phyloP scores from a whole-genome alignment of 2,329 filamentous ascomycete species.

The Cyphellophora europaea region DNA sequence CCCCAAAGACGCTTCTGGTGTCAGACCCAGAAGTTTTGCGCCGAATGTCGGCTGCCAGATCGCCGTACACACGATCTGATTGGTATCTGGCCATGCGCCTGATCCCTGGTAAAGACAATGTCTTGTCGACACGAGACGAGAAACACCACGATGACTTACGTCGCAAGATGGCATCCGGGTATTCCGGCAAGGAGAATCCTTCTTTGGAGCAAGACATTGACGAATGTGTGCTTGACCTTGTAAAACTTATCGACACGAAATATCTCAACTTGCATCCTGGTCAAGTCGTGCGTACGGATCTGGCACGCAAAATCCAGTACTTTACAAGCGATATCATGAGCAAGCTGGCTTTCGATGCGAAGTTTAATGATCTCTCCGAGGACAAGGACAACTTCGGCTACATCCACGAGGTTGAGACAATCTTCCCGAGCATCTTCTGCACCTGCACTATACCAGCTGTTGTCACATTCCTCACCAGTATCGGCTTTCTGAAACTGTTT shows the following conservation, averaged over 20 bases:
- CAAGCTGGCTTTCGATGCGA: conserved; percentile 7
- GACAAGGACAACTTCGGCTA: conserved; percentile 12
- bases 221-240: conserved; percentile 4
- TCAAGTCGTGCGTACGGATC: conserved; percentile 4
- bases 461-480: conserved; percentile 6
- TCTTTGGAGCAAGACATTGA: conserved; percentile 10
- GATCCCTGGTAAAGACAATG: conserved; percentile 10
- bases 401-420: conserved; percentile 10
- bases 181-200: conserved; percentile 11
- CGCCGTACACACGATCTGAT: conserved; percentile 10
- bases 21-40: conserved; percentile 10
- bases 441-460: conserved; percentile 6
- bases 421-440: conserved; percentile 11
- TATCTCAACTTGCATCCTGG: conserved; percentile 1
- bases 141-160: conserved; percentile 10
- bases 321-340: conserved; percentile 12
- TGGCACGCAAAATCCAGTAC: conserved; percentile 12
- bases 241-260: conserved; percentile 6
- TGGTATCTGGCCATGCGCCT: conserved; percentile 13
- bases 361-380: conserved; percentile 9
- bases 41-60: conserved; percentile 10
- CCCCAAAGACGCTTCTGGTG: conserved; percentile 7
- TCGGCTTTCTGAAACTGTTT: conserved; percentile 8
- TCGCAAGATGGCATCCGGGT: conserved; percentile 8
- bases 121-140: conserved; percentile 9